These are phyloP conservation scores for Rhodamnia rubescens DNA, from an alignment of 345 rosid genomes.

Conservation along the genomic window DNA sequence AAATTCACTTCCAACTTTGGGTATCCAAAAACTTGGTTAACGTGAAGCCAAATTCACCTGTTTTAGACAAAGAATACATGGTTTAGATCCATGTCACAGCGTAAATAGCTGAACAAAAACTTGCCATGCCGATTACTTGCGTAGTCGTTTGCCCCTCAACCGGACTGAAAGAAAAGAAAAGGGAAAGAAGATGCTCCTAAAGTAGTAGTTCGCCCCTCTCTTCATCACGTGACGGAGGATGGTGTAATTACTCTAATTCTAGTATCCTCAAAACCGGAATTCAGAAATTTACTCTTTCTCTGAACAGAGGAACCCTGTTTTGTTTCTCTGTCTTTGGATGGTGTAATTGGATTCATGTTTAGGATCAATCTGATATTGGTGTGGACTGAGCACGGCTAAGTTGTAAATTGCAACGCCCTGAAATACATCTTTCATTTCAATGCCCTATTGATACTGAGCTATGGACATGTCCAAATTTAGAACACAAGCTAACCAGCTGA, in stretches of 20 bases:
- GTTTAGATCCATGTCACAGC: neutral
- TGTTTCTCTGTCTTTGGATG: too few relatives aligned
- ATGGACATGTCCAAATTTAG: too few relatives aligned
- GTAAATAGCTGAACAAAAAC: neutral
- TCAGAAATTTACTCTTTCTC: too few relatives aligned
- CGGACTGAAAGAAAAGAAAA: neutral
- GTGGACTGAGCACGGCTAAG: neutral
- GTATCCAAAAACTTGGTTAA: neutral
- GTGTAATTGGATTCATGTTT: too few relatives aligned
- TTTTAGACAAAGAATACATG: neutral
- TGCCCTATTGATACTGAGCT: neutral
- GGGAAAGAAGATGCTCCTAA: neutral
- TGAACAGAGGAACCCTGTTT: too few relatives aligned
- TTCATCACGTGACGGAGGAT: neutral
- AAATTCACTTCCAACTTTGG: too few relatives aligned
- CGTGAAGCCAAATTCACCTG: neutral
- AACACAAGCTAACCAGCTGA: neutral
- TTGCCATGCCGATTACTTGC: neutral
- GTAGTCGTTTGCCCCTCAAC: neutral
- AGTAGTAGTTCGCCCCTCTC: neutral
- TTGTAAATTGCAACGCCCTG: too few relatives aligned
- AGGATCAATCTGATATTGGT: neutral
- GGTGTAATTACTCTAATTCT: too few relatives aligned
- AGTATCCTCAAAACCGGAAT: too few relatives aligned
- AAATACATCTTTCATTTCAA: too few relatives aligned